These are phyloP conservation scores for Pinus taeda DNA, from an alignment of 75 land plant species.

Conservation along the genomic window DNA sequence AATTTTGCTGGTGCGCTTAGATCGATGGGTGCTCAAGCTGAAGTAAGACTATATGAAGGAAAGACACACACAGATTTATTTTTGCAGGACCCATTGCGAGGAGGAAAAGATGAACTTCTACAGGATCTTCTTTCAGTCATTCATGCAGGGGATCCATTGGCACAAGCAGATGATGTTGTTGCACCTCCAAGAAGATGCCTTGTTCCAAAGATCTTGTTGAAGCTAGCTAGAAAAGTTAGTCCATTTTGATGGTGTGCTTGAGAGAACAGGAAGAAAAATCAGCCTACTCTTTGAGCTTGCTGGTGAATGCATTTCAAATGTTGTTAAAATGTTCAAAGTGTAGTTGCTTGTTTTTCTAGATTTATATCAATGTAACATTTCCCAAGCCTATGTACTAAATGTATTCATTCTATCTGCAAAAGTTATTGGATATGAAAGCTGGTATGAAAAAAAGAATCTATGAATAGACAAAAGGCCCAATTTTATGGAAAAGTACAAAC, in stretches of 20 bases:
- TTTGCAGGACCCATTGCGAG: conserved; percentile 95
- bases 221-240: conserved; percentile 73
- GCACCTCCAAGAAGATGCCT: conserved; percentile 55
- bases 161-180: conserved; percentile 38
- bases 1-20: conserved; percentile 73
- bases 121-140: conserved; percentile 63
- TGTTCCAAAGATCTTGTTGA: conserved; percentile 82
- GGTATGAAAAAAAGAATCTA: too few relatives aligned
- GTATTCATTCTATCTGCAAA: too few relatives aligned
- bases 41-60: conserved; percentile 55
- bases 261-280: neutral
- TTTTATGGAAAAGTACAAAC: too few relatives aligned
- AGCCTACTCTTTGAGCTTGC: neutral
- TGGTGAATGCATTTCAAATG: neutral
- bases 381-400: too few relatives aligned
- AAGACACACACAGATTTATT: conserved; percentile 95
- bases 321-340: neutral
- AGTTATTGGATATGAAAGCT: too few relatives aligned
- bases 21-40: conserved; percentile 50
- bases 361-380: neutral
- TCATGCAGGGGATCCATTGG: conserved; percentile 63
- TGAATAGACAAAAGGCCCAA: too few relatives aligned
- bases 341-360: neutral
- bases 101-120: conserved; percentile 82
- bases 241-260: conserved; percentile 51